A percentile compares a stretch with the other conserved stretches of the same genome.
phyloP scores from a whole-genome alignment of 1,284 basidiomycete species.

The Neotropicomus parvogracilis region DNA sequence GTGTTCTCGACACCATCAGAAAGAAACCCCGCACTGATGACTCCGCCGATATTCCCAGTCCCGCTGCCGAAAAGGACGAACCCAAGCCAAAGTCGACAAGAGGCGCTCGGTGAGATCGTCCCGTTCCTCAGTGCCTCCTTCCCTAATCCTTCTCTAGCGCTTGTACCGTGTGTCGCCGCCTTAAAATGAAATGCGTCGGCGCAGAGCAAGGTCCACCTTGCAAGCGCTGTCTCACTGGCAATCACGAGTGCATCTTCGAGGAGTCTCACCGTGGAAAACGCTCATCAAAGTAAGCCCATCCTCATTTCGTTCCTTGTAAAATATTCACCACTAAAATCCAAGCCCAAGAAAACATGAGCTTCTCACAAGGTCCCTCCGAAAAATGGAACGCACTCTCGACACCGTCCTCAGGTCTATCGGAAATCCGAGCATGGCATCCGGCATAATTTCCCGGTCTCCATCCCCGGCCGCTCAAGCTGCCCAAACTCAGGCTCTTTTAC shows the following conservation, averaged over 20 bases:
- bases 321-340: conserved; percentile 33
- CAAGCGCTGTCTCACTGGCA: conserved; percentile 76
- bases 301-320: conserved; percentile 16
- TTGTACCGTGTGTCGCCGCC: conserved; percentile 89
- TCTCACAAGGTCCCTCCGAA: conserved; percentile 80
- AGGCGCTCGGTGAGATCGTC: conserved; percentile 67
- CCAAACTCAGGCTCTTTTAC: conserved; percentile 59
- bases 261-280: conserved; percentile 92
- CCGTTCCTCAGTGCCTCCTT: neutral
- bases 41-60: conserved; percentile 46
- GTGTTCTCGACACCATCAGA: conserved; percentile 41
- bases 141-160: conserved; percentile 50
- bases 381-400: conserved; percentile 91
- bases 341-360: conserved; percentile 79
- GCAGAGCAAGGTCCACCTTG: conserved; percentile 91
- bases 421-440: conserved; percentile 73
- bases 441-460: conserved; percentile 77
- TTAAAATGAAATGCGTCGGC: conserved; percentile 98
- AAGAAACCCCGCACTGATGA: conserved; percentile 63
- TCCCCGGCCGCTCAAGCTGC: conserved; percentile 59
- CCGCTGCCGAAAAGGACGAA: conserved; percentile 59
- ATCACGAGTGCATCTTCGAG: conserved; percentile 92
- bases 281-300: conserved; percentile 68
- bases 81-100: conserved; percentile 81
- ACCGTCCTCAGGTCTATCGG: conserved; percentile 81